A percentile compares a stretch with the other conserved stretches of the same genome.
These are phyloP conservation scores for Closterium sp. DNA, from an alignment of 139 green algal species.

Conservation along the genomic window DNA sequence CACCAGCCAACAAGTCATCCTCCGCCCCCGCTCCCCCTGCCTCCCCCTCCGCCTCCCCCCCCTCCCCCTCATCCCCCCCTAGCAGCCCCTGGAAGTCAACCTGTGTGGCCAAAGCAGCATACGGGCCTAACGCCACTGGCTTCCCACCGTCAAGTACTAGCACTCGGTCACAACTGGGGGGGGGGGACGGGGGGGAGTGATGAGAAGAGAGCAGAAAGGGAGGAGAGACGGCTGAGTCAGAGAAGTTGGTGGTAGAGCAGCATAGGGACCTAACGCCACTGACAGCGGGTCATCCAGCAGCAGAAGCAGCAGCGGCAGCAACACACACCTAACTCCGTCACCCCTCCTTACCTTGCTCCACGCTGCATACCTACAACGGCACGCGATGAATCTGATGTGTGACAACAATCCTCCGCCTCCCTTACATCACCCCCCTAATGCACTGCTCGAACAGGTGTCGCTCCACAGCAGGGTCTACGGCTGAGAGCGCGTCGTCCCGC, in stretches of 20 bases:
- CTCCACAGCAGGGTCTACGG: not conserved
- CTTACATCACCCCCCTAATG: not conserved
- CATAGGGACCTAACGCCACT: not conserved
- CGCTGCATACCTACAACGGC: too few relatives aligned
- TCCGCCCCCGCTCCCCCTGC: not conserved
- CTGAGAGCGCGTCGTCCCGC: not conserved
- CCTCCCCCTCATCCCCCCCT: not conserved
- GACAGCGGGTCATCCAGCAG: not conserved
- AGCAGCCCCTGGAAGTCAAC: conserved; percentile 6
- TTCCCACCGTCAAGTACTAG: not conserved
- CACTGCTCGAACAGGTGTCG: not conserved
- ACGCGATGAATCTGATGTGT: not conserved
- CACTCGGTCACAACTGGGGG: conserved; percentile 1
- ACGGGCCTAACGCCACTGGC: not conserved
- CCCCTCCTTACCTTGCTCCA: too few relatives aligned
- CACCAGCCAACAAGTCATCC: not conserved
- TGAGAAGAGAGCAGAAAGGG: not conserved
- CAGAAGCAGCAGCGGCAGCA: not conserved
- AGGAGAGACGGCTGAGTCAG: not conserved
- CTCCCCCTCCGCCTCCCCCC: not conserved
- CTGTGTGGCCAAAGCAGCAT: not conserved
- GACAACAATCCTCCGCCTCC: not conserved
- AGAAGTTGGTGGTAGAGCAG: not conserved
- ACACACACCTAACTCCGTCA: too few relatives aligned
- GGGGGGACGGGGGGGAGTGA: not conserved